Evolutionary conservation across 2,329 filamentous ascomycete genomes (phyloP), one percentile per base, ranked within the genome.

Genomic region (Pseudogymnoascus sp.): DNA sequence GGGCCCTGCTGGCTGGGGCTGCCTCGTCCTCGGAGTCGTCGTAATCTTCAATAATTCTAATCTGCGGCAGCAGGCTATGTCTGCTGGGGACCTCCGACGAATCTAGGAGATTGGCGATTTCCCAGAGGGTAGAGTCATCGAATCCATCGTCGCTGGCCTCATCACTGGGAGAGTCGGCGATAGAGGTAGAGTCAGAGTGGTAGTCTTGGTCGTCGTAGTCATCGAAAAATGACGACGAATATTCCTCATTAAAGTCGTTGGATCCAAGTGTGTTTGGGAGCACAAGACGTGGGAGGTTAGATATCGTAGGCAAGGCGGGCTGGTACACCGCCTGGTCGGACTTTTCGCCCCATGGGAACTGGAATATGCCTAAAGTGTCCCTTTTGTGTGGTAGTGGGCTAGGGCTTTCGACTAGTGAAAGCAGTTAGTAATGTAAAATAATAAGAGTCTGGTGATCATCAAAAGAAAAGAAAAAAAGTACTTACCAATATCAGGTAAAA

Each of bases 261-360:
- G 57, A 36, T 22, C 57, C 57, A 11, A 39, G 20, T 37, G 33
- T 39, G 33, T 36, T 58, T 22, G 57, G 37, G 57, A 58, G 6
- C 15, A 53, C 7, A 7, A 33, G 47, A 3, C 28, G 47, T 3
- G 47, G 47, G n/a, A 58, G 33, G 57, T 39, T 39, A 28, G 37
- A 53, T 18, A 53, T 53, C 3, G 25, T 9, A 4, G 47, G 47
- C 8, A 73, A 60, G 72, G 70, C 64, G 75, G 76, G 60, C 79
- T 70, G 28, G 72, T 79, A 70, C 6, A 70, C 62, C 8, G 79
- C 79, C 60, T 77, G 77, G 70, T 86, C 83, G 18, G 83, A 86
- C 66, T 73, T 80, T 72, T 86, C 83, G 12, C 84, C 84, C 82
- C 83, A 86, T 2, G 84, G 82, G 65, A 86, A 86, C 66, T 85